A percentile compares a stretch with the other conserved stretches of the same genome.
Evolutionary conservation across 208 protist species (phyloP).

Genomic region (Perkinsela sp.): DNA sequence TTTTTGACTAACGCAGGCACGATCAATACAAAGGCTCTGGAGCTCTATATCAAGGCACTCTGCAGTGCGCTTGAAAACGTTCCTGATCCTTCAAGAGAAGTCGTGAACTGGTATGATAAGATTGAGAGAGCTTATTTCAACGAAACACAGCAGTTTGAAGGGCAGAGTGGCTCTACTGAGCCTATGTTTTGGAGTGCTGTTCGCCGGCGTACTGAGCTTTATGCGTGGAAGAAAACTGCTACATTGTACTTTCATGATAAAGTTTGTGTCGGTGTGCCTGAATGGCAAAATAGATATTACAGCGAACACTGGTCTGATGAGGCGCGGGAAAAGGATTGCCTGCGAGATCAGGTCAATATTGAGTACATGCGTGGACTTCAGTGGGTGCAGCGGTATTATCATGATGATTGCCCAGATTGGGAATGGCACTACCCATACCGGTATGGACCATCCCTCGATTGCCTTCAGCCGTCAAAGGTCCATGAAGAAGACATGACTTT

Average conservation of each 20-base stretch:
- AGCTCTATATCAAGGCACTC: background rate
- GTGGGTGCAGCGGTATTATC: constrained; percentile 81
- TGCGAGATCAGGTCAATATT: constrained; percentile 9
- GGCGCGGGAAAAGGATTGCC: constrained; percentile 7
- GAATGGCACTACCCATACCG: constrained; percentile 76
- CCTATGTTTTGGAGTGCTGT: background rate
- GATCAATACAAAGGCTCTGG: constrained; percentile 2
- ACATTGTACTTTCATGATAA: constrained; percentile 11
- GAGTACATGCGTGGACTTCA: constrained; percentile 47
- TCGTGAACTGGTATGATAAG: background rate
- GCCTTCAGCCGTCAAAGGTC: background rate
- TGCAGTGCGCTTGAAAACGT: constrained; percentile 25
- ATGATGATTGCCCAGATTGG: constrained; percentile 46
- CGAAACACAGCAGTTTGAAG: background rate
- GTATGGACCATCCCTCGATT: constrained; percentile 51
- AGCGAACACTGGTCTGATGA: constrained; percentile 33
- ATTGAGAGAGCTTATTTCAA: background rate
- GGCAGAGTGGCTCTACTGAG: background rate
- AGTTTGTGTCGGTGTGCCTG: constrained; percentile 2
- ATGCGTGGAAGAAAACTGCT: background rate
- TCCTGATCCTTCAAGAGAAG: background rate
- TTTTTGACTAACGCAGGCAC: constrained; percentile 7
- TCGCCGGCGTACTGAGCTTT: background rate
- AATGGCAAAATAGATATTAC: constrained; percentile 60
- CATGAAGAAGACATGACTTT: background rate